Base-by-base conservation (phyloP, 2,329 filamentous ascomycete species). In the Fusarium sp. region DNA sequence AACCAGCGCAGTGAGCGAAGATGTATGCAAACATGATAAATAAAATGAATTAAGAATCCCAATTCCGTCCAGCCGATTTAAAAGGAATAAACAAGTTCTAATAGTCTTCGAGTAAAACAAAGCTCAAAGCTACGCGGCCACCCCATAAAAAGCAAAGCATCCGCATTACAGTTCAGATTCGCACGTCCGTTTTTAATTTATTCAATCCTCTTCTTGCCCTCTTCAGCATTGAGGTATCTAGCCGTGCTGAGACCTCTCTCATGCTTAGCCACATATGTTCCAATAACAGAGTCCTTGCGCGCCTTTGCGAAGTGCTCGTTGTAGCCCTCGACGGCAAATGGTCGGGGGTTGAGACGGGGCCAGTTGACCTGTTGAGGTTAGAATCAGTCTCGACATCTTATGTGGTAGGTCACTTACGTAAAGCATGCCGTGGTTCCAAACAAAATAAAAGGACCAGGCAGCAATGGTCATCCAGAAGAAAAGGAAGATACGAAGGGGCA, bases 151-250 rank as follows among this genome's bases (percentile, higher is more conserved):
- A 63, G n/a, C 23, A 50, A 63, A 67, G 55, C 65, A 63, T 27
- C 47, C 48, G 42, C 53, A 57, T 54, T 54, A 49, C 30, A 41
- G 61, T 56, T 63, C 46, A 68, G 49, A 40, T 28, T 43, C 14
- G 50, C 37, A 47, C 56, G 30, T 48, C 45, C 18, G 30, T 53
- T 61, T 57, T 64, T 57, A 27, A 25, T 74, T 73, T 87, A 94
- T 79, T 99, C 96, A 77, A 97, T 97, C 79, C 96, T 93, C 88
- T 98, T 99, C 87, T 99, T 99, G 55, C 96, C 96, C 82, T 99
- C 96, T 80, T 99, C 96, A 57, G 97, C 89, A 73, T 92, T 96
- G 32, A 93, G 87, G 73, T 97, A 90, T 66, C 93, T 87, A 45
- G 92, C 91, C 71, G 92, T 93, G 81, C 93, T 97, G 67, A 93